Base-by-base conservation (phyloP, 202 grass and related monocot species). In the Saccharum hybrid region DNA sequence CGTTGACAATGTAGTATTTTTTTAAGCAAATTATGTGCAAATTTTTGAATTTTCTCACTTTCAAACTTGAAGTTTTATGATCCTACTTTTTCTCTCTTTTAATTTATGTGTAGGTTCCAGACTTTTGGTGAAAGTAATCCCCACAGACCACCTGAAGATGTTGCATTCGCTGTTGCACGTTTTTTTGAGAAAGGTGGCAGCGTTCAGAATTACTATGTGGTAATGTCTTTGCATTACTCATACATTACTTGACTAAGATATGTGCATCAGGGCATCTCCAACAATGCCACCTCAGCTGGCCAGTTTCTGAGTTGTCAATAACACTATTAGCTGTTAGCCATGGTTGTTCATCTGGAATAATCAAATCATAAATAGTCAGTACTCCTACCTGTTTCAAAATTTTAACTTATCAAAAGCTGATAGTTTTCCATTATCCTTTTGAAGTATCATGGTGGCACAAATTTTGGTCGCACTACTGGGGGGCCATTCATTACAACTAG, bases 401-500 rank as follows among this genome's bases (percentile, higher is more conserved):
- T 86, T 68, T 23, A 81, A 78, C 8, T 38, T 69, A 38, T 6
- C n/a, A 0, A 75, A 86, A 67, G 16, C 11, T 85, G 45, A 81
- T 65, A n/a, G 26, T n/a, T 64, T 64, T 77, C 82, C 31, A 7
- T 40, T 88, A 62, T 70, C 69, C 43, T 61, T 88, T 65, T 88
- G 23, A 85, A 98, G 96, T 99, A 99, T 84, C 96, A 99, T 80
- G 96, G 96, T 71, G 96, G 96, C 78, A 99, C 96, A 77, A 92
- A 99, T 77, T 99, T 96, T 84, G 96, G 88, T 72, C 96, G 96
- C 68, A 96, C 96, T 82, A 48, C 96, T 68, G 96, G 96, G 71
- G 96, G 96, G 51, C 96, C 96, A 7, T 99, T 99, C 78, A 99
- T 99, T 82, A 99, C 96, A 38, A 99, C 96, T 82, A 99, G 96